Evolutionary conservation across 2,329 filamentous ascomycete genomes (phyloP).

Genomic region (Macrophomina pseudophaseolina): DNA sequence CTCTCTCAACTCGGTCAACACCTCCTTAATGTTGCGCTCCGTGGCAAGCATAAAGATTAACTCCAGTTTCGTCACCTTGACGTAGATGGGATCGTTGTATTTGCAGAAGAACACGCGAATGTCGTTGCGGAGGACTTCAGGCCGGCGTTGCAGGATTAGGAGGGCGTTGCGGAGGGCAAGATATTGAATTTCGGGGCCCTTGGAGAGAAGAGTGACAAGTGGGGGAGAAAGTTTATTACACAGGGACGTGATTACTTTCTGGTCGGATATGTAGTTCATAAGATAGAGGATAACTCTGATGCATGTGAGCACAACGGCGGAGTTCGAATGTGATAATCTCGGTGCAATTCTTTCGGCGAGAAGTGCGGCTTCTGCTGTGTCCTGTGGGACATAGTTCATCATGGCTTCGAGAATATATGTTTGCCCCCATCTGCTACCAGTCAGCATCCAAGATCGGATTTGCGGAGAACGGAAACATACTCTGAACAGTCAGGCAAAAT

Average conservation of each 20-base stretch:
- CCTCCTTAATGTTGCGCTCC: slow-evolving; percentile 93
- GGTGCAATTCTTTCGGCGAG: slow-evolving; percentile 93
- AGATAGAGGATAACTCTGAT: slow-evolving; percentile 96
- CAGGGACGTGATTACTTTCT: slow-evolving; percentile 83
- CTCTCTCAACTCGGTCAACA: slow-evolving; percentile 90
- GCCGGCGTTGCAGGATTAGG: slow-evolving; percentile 87
- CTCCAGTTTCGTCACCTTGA: slow-evolving; percentile 98
- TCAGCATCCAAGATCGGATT: slow-evolving; percentile 31
- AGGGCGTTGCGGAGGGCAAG: slow-evolving; percentile 91
- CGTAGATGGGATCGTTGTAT: slow-evolving; percentile 99
- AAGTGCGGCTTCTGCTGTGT: slow-evolving; percentile 83
- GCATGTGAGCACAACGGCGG: slow-evolving; percentile 92
- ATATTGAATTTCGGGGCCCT: slow-evolving; percentile 98
- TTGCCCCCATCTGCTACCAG: slow-evolving; percentile 82
- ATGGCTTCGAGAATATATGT: slow-evolving; percentile 97
- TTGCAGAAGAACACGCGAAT: slow-evolving; percentile 99
- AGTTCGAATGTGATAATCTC: slow-evolving; percentile 96
- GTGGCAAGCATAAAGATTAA: slow-evolving; percentile 98
- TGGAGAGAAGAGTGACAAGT: slow-evolving; percentile 90
- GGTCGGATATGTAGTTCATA: slow-evolving; percentile 97
- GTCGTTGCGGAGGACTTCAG: slow-evolving; percentile 93
- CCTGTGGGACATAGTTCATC: slow-evolving; percentile 96
- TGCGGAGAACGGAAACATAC: slow-evolving; percentile 62
- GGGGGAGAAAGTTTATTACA: slow-evolving; percentile 95
- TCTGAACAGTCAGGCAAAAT: slow-evolving; percentile 97